A percentile compares a stretch with the other conserved stretches of the same genome.
Conservation (phyloP, 257 asterid species). For the Penstemon barbatus region DNA sequence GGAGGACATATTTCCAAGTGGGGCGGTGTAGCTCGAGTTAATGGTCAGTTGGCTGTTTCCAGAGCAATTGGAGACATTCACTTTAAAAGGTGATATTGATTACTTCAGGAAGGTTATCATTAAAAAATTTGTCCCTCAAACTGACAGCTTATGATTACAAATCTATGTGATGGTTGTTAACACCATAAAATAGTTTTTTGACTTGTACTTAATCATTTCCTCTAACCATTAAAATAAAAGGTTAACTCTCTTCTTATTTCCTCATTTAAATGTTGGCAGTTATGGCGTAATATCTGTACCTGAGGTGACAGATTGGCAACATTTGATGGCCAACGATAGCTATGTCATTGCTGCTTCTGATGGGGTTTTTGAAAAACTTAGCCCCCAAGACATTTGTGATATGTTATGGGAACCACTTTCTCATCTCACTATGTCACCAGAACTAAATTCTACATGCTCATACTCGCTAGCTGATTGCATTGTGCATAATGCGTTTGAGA, state of each 20-base stretch:
- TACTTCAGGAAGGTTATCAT: slow-evolving; percentile 16
- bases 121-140: background rate
- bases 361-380: slow-evolving; percentile 85
- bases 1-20: slow-evolving; percentile 88
- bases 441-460: slow-evolving; percentile 55
- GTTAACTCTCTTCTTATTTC: slow-evolving; percentile 30
- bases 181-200: background rate
- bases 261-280: slow-evolving; percentile 46
- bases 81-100: slow-evolving; percentile 61
- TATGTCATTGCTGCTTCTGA: slow-evolving; percentile 90
- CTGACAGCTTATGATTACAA: slow-evolving; percentile 6
- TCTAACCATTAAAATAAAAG: slow-evolving; percentile 1
- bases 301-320: slow-evolving; percentile 96
- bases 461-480: slow-evolving; percentile 82
- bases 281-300: slow-evolving; percentile 96
- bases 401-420: slow-evolving; percentile 67
- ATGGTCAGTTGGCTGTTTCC: slow-evolving; percentile 92
- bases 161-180: slow-evolving; percentile 15
- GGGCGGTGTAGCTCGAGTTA: slow-evolving; percentile 94
- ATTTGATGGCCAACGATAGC: slow-evolving; percentile 76
- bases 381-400: slow-evolving; percentile 88
- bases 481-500: slow-evolving; percentile 73
- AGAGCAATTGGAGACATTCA: slow-evolving; percentile 87
- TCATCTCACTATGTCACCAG: slow-evolving; percentile 38
- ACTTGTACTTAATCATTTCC: slow-evolving; percentile 18